These are phyloP conservation scores for Paxillus ammoniavirescens DNA, from an alignment of 768 basidiomycete species.

Conservation along the genomic window DNA sequence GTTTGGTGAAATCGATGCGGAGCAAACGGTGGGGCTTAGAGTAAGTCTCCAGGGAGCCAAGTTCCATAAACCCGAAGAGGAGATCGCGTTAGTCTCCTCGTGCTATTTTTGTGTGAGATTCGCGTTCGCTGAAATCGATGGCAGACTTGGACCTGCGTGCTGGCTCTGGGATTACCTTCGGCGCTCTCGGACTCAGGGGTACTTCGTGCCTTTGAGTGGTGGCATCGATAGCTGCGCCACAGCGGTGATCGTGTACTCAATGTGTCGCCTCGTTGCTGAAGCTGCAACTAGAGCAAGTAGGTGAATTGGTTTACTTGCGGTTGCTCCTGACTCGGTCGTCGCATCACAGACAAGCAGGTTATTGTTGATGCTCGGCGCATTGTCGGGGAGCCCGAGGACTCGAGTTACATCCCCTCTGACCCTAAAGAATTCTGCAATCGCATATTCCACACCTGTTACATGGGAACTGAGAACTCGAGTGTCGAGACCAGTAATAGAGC, in stretches of 20 bases:
- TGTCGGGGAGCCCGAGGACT: conserved; percentile 77
- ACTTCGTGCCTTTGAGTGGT: conserved; percentile 93
- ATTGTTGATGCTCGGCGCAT: conserved; percentile 91
- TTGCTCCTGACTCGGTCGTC: neutral
- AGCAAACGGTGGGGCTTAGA: conserved; percentile 46
- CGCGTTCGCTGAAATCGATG: neutral
- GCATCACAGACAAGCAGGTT: conserved; percentile 68
- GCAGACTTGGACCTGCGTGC: conserved; percentile 92
- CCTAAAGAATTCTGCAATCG: conserved; percentile 81
- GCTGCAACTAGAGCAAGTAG: conserved; percentile 75
- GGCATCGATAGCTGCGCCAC: conserved; percentile 99
- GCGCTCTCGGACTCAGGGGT: conserved; percentile 89
- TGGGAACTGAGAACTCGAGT: conserved; percentile 98
- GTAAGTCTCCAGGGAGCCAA: conserved; percentile 37
- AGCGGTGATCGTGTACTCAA: conserved; percentile 91
- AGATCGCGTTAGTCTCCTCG: conserved; percentile 77
- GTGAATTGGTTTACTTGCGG: neutral
- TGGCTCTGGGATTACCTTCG: conserved; percentile 99
- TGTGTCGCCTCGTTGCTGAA: conserved; percentile 88
- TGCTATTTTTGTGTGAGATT: neutral
- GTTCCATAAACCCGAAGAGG: conserved; percentile 91
- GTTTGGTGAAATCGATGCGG: conserved; percentile 59
- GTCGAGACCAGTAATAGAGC: conserved; percentile 82
- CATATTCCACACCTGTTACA: conserved; percentile 97
- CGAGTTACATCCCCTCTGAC: conserved; percentile 82